Evolutionary conservation across 73 alveolate species (phyloP).

Genomic region (Uronychia binucleata): DNA sequence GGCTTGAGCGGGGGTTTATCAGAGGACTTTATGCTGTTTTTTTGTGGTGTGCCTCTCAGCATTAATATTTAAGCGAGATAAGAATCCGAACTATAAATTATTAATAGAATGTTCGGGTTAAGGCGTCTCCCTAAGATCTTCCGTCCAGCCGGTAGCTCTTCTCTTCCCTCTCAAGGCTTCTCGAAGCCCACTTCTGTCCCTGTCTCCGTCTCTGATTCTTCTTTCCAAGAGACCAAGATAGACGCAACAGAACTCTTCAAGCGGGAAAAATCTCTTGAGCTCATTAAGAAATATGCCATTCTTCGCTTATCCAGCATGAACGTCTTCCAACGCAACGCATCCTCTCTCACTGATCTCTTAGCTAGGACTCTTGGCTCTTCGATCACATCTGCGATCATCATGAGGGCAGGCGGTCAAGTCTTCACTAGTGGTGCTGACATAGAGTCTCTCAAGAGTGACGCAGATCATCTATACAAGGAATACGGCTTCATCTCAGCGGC

Average conservation of each 20-base stretch:
- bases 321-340: neutral
- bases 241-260: neutral
- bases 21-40: too few relatives aligned
- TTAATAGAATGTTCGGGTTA: neutral
- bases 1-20: neutral
- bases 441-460: slow-evolving; percentile 33
- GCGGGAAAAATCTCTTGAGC: neutral
- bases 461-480: slow-evolving; percentile 20
- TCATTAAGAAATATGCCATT: neutral
- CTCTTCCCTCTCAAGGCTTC: too few relatives aligned
- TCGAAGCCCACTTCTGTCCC: neutral
- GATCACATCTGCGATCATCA: slow-evolving; percentile 39
- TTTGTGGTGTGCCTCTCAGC: too few relatives aligned
- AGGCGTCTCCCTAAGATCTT: neutral
- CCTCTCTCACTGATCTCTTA: neutral
- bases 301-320: neutral
- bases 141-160: neutral
- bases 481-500: slow-evolving; percentile 49
- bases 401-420: slow-evolving; percentile 64
- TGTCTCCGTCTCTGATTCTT: neutral
- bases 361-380: slow-evolving; percentile 11
- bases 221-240: neutral
- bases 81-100: neutral
- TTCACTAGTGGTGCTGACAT: slow-evolving; percentile 71
- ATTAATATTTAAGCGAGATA: neutral